Percentiles rank a stretch among this genome's conserved stretches.
Conservation (phyloP, 345 rosid species). For the Lagerstroemia speciosa region DNA sequence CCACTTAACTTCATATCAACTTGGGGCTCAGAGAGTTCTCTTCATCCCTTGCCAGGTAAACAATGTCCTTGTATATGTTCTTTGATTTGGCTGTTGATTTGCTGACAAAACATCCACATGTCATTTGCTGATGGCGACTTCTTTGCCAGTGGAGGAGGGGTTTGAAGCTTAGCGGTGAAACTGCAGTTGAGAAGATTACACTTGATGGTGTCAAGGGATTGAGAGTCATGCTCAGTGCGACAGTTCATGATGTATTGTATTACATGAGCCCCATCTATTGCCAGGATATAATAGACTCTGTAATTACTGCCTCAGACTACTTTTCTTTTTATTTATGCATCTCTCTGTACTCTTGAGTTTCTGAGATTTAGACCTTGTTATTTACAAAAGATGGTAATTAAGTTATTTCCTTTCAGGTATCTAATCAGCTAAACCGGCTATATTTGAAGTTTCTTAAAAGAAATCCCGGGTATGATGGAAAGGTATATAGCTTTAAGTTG, state of each 20-base stretch:
- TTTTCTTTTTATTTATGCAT: neutral
- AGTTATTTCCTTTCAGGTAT: conserved; percentile 46
- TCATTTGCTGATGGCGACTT: neutral
- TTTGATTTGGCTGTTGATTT: neutral
- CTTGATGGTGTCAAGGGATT: conserved; percentile 90
- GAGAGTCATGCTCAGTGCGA: conserved; percentile 83
- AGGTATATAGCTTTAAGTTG: conserved; percentile 33
- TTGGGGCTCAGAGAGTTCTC: conserved; percentile 68
- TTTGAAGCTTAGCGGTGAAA: conserved; percentile 90
- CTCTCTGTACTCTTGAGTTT: neutral
- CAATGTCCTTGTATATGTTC: neutral
- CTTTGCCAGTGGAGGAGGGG: conserved; percentile 90
- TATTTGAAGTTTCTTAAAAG: conserved; percentile 71
- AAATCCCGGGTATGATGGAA: conserved; percentile 91
- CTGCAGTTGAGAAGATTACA: conserved; percentile 89
- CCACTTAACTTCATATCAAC: conserved; percentile 74
- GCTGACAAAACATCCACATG: neutral
- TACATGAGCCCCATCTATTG: conserved; percentile 98
- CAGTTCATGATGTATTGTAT: conserved; percentile 91
- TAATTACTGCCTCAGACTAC: conserved; percentile 18
- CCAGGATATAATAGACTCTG: conserved; percentile 91
- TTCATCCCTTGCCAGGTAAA: conserved; percentile 94
- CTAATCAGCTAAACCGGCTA: conserved; percentile 73
- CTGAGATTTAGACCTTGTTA: neutral
- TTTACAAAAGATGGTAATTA: neutral